Evolutionary conservation across 371 early-diverging fungal species (phyloP).

Genomic region (Encephalitozoon romaleae): DNA sequence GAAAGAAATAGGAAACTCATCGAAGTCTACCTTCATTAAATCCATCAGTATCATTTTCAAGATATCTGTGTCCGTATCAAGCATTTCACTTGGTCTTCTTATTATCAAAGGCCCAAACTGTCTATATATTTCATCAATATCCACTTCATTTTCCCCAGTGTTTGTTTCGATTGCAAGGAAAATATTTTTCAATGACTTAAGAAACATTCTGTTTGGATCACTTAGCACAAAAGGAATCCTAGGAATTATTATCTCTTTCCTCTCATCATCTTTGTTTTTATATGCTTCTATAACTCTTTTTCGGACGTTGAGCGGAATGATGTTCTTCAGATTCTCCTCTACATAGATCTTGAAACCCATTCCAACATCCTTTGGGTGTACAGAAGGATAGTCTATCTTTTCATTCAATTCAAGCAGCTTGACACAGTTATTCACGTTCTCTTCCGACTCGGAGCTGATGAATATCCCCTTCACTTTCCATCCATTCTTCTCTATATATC

Average conservation of each 20-base stretch:
- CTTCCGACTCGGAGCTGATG: background rate
- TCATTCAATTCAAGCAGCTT: constrained; percentile 11
- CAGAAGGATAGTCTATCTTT: background rate
- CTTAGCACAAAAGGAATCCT: constrained; percentile 21
- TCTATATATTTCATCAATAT: background rate
- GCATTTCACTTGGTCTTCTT: background rate
- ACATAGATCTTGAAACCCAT: constrained; percentile 3
- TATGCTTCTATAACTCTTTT: constrained; percentile 9
- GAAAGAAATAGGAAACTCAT: background rate
- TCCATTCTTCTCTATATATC: background rate
- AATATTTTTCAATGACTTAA: constrained; percentile 4
- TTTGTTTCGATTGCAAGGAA: background rate
- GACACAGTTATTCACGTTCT: background rate
- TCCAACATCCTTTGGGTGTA: background rate
- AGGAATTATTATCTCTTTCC: constrained; percentile 6
- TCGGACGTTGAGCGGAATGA: constrained; percentile 5
- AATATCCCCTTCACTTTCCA: background rate
- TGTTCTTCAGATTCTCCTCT: background rate
- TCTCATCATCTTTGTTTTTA: background rate
- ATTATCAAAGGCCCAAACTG: background rate
- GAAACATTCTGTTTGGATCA: constrained; percentile 15
- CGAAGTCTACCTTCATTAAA: background rate
- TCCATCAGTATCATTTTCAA: background rate
- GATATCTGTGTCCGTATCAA: background rate
- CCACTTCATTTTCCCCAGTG: background rate